These are phyloP conservation scores for Terfezia boudieri DNA, from an alignment of 495 filamentous ascomycete species.

Conservation along the genomic window DNA sequence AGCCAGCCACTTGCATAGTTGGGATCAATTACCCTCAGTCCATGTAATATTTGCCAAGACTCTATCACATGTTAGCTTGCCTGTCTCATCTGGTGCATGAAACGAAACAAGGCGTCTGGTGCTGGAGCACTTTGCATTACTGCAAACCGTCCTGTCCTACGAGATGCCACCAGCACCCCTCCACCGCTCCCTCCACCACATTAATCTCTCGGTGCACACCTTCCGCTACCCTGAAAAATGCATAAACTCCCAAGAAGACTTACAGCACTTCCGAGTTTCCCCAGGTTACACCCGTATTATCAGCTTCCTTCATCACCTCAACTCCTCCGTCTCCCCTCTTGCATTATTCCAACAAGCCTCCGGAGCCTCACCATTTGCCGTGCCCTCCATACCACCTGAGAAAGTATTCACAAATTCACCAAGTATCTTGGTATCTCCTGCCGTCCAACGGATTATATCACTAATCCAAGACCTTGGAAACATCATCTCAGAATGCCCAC, in stretches of 20 bases:
- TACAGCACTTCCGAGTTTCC: conserved; percentile 50
- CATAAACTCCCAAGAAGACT: conserved; percentile 65
- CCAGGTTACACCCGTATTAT: conserved; percentile 69
- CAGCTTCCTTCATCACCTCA: conserved; percentile 72
- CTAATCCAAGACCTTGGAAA: conserved; percentile 40
- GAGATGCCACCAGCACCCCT: too few species aligned
- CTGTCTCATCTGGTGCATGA: too few species aligned
- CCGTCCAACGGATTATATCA: conserved; percentile 23
- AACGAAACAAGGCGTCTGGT: too few species aligned
- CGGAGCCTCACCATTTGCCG: conserved; percentile 21
- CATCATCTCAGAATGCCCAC: conserved; percentile 57
- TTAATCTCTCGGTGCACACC: conserved; percentile 11
- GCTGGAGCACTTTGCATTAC: too few species aligned
- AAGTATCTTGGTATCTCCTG: conserved; percentile 7
- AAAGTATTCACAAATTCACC: conserved; percentile 10
- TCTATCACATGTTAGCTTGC: too few species aligned
- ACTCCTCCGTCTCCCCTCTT: conserved; percentile 61
- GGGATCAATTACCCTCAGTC: too few species aligned
- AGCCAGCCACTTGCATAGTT: too few species aligned
- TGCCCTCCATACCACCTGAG: conserved; percentile 24
- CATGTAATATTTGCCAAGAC: too few species aligned
- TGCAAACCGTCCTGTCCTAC: too few species aligned
- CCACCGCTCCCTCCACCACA: too few species aligned
- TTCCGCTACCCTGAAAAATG: conserved; percentile 42
- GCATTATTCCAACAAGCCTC: conserved; percentile 9